phyloP scores from a whole-genome alignment of 2,329 filamentous ascomycete species.

The Pyrenochaeta sp. region DNA sequence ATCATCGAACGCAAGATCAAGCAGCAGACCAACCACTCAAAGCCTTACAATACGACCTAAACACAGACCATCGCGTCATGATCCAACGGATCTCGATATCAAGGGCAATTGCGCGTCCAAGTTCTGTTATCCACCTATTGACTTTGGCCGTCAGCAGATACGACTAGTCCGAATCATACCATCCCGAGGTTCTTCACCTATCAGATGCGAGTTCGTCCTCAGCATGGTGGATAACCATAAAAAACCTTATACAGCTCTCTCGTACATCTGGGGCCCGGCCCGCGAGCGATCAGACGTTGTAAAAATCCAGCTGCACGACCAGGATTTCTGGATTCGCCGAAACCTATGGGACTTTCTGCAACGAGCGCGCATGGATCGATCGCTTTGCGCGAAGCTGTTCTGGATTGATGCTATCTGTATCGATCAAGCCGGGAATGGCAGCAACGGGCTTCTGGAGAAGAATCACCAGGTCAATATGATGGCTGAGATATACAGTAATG shows the following conservation, averaged over 20 bases:
- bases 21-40: no score
- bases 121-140: slow-evolving; percentile 1
- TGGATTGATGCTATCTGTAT: slow-evolving; percentile 42
- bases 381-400: not conserved
- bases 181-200: not conserved
- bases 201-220: not conserved
- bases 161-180: not conserved
- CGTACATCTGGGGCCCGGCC: slow-evolving; percentile 41
- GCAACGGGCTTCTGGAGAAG: slow-evolving; percentile 11
- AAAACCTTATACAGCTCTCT: slow-evolving; percentile 33
- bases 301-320: slow-evolving; percentile 6
- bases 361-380: slow-evolving; percentile 7
- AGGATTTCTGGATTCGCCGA: slow-evolving; percentile 8
- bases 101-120: not conserved
- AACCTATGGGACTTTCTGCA: slow-evolving; percentile 16
- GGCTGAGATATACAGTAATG: slow-evolving; percentile 19
- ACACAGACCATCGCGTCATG: no score
- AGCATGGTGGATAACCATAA: not conserved
- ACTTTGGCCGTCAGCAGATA: not conserved
- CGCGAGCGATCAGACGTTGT: slow-evolving; percentile 10
- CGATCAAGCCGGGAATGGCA: slow-evolving; percentile 16
- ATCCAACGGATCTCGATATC: not conserved
- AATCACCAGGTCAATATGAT: slow-evolving; percentile 24
- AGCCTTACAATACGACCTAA: no score
- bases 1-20: no score